These are phyloP conservation scores for Pleurotus sapidus DNA, from an alignment of 768 basidiomycete genomes.

Conservation along the genomic window DNA sequence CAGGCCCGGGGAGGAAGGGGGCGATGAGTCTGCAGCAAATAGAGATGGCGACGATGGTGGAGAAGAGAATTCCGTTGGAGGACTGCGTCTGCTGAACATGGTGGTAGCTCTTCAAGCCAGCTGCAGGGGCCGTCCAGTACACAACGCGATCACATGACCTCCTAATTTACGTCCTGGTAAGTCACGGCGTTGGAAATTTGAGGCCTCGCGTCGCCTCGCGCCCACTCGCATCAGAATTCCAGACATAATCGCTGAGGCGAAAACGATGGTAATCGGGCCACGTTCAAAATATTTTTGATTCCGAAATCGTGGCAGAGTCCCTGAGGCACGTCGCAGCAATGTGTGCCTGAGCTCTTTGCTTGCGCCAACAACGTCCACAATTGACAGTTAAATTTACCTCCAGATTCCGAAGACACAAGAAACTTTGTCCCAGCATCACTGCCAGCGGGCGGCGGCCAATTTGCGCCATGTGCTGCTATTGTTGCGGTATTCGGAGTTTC, in stretches of 20 bases:
- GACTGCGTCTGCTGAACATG: conserved; percentile 1
- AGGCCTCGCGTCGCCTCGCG: no score
- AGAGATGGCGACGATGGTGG: conserved; percentile 47
- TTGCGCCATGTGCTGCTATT: neutral
- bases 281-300: no score
- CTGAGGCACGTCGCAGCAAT: neutral
- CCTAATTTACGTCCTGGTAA: neutral
- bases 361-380: neutral
- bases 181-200: no score
- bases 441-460: neutral
- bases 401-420: neutral
- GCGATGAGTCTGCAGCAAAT: conserved; percentile 25
- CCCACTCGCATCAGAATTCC: no score
- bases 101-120: neutral
- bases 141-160: conserved; percentile 8
- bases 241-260: no score
- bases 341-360: neutral
- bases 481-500: neutral
- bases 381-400: neutral
- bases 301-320: no score
- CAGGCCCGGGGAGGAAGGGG: conserved; percentile 26
- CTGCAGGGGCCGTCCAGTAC: no score
- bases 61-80: conserved; percentile 28
- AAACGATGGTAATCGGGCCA: no score
- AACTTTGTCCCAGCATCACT: neutral